Conservation (phyloP, 768 basidiomycete genomes). For the Leccinum boreale region DNA sequence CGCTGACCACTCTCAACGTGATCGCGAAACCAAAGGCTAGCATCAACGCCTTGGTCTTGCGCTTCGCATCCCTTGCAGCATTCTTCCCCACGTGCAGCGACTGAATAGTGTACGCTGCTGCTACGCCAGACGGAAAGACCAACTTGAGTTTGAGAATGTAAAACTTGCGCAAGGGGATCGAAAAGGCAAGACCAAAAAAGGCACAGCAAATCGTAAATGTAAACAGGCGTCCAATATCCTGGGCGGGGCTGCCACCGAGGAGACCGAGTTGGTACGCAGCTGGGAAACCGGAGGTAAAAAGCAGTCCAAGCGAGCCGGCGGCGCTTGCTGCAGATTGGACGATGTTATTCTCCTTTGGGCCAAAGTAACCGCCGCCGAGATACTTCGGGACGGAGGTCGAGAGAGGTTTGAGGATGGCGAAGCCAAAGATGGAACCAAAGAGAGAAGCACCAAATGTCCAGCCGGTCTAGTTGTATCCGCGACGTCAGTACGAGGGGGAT, state of each 20-base stretch:
- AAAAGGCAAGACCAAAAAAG: conserved; percentile 66
- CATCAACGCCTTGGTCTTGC: conserved; percentile 52
- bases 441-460: conserved; percentile 63
- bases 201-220: conserved; percentile 51
- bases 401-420: conserved; percentile 57
- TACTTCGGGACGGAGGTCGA: conserved; percentile 45
- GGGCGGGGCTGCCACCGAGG: conserved; percentile 40
- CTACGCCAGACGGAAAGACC: conserved; percentile 63
- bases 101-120: conserved; percentile 63
- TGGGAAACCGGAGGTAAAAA: conserved; percentile 58
- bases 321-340: conserved; percentile 31
- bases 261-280: conserved; percentile 57
- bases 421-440: conserved; percentile 42
- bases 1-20: conserved; percentile 31
- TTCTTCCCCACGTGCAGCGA: conserved; percentile 51
- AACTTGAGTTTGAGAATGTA: conserved; percentile 63
- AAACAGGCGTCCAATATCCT: conserved; percentile 56
- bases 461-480: conserved; percentile 39
- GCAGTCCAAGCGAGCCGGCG: conserved; percentile 55
- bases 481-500: neutral
- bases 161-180: conserved; percentile 58
- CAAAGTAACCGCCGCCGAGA: conserved; percentile 52
- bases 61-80: conserved; percentile 49
- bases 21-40: conserved; percentile 47
- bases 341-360: conserved; percentile 56